Evolutionary conservation across 306 rosid species (phyloP).

Genomic region (Rosa chinensis): DNA sequence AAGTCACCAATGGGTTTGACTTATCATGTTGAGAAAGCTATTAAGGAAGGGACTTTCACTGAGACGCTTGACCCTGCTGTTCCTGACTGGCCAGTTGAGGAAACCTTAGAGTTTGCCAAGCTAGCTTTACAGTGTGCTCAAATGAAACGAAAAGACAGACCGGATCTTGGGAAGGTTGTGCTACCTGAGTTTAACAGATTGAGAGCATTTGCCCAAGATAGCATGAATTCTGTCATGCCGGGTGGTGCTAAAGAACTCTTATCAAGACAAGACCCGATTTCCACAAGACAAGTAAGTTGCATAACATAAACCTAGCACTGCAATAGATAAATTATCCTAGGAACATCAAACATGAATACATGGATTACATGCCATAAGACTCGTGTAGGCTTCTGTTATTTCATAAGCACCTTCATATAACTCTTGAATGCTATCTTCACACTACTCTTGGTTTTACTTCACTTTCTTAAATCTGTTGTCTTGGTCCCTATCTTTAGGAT

Average conservation of each 20-base stretch:
- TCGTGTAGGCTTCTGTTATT: neutral
- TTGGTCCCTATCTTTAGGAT: conserved; percentile 37
- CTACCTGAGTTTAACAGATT: conserved; percentile 65
- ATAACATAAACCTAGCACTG: neutral
- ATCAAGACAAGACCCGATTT: conserved; percentile 16
- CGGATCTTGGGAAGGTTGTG: conserved; percentile 66
- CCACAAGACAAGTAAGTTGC: conserved; percentile 44
- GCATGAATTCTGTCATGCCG: conserved; percentile 32
- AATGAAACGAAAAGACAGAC: conserved; percentile 74
- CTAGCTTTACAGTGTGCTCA: conserved; percentile 66
- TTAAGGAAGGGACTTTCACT: conserved; percentile 50
- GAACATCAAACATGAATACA: neutral
- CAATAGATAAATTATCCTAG: neutral
- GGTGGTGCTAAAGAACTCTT: neutral
- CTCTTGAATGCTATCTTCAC: neutral
- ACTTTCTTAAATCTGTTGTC: neutral
- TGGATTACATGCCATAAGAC: neutral
- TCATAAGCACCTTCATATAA: neutral
- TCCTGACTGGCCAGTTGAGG: conserved; percentile 66
- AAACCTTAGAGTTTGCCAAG: conserved; percentile 58
- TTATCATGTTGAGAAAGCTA: conserved; percentile 54
- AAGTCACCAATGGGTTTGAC: conserved; percentile 83
- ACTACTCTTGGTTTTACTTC: neutral
- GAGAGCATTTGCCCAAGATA: conserved; percentile 57
- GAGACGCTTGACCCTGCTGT: conserved; percentile 76